Percentiles rank a stretch among this genome's conserved stretches.
Conservation (phyloP, 2,329 filamentous ascomycete genomes). For the Cryphonectria naterciae region DNA sequence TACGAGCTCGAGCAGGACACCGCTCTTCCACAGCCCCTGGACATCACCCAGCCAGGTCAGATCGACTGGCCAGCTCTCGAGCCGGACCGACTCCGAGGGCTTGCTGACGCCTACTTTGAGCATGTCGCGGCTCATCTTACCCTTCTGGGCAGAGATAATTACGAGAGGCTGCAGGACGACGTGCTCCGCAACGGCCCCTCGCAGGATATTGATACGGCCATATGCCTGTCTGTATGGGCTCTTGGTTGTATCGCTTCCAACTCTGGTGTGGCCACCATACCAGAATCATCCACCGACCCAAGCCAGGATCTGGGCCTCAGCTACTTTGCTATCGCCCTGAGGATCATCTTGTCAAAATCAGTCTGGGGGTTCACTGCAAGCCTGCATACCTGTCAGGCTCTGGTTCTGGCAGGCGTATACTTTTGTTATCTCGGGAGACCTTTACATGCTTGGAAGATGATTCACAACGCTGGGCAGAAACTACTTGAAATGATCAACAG, state of each 20-base stretch:
- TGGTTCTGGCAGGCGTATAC: constrained; percentile 44
- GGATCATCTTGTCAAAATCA: constrained; percentile 40
- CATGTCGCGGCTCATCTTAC: constrained; percentile 42
- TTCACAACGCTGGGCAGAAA: constrained; percentile 38
- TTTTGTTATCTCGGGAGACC: constrained; percentile 43
- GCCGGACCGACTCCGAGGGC: constrained; percentile 33
- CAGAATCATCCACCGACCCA: constrained; percentile 15
- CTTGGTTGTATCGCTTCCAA: constrained; percentile 37
- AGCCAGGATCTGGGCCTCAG: constrained; percentile 37
- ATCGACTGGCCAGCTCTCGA: constrained; percentile 37
- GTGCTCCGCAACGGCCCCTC: constrained; percentile 35
- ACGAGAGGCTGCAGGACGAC: constrained; percentile 36
- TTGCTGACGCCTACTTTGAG: constrained; percentile 41
- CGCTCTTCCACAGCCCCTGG: constrained; percentile 38
- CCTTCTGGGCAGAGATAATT: constrained; percentile 38
- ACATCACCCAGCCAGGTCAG: constrained; percentile 34
- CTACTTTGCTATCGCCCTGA: constrained; percentile 42
- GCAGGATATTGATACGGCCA: constrained; percentile 38
- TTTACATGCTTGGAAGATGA: constrained; percentile 43
- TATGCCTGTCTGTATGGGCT: constrained; percentile 44
- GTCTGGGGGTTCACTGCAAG: constrained; percentile 41
- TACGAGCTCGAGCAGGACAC: constrained; percentile 40
- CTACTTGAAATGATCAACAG: constrained; percentile 39
- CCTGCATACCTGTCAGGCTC: constrained; percentile 39
- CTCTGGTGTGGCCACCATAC: not conserved